Evolutionary conservation across 495 filamentous ascomycete species (phyloP), one percentile per base, ranked within the genome.

Genomic region (Aspergillus bertholletiae): DNA sequence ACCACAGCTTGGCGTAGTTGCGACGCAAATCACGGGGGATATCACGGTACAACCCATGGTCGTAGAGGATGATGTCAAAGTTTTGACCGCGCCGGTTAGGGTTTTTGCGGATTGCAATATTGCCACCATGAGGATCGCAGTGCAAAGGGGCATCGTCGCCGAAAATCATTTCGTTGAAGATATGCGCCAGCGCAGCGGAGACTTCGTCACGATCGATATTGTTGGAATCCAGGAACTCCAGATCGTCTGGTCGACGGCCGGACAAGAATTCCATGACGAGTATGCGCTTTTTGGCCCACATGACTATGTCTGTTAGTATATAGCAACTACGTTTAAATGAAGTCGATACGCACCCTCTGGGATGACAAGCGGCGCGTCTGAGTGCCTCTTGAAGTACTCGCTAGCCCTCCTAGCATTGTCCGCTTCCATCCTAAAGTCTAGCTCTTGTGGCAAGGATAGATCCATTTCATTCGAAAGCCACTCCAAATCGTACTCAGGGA

Each of bases 121-220:
- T 99, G 27, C 95, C 95, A 50, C 92, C 94, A 63, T 99, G 95
- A 3, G 95, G 95, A 64, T 99, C 95, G 69, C 95, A 99, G 73
- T 99, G 95, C 30, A 99, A 76, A 0, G 93, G 89, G 2, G 94
- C 92, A 55, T 86, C 76, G 45, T 86, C 84, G 26, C 94, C 93
- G 61, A 99, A 99, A 54, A 99, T 96, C 95, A 99, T 99, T 68
- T 96, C 92, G 74, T 99, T 99, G 80, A 99, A 99, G 52, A 97
- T 92, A 45, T 86, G 84, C 2, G 93, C 87, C 5, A 99, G 73
- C 0, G 93, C 88, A 0, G 95, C 94, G 7, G 92, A 95, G 22
- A 99, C 95, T 72, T 99, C 95, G 70, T 96, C 95, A 9, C 95
- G 86, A 68, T 93, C 87, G 65, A 99, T 97, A 49, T 81, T 78